These are phyloP conservation scores for Fusarium clavum DNA, from an alignment of 2,329 filamentous ascomycete genomes.

Conservation along the genomic window DNA sequence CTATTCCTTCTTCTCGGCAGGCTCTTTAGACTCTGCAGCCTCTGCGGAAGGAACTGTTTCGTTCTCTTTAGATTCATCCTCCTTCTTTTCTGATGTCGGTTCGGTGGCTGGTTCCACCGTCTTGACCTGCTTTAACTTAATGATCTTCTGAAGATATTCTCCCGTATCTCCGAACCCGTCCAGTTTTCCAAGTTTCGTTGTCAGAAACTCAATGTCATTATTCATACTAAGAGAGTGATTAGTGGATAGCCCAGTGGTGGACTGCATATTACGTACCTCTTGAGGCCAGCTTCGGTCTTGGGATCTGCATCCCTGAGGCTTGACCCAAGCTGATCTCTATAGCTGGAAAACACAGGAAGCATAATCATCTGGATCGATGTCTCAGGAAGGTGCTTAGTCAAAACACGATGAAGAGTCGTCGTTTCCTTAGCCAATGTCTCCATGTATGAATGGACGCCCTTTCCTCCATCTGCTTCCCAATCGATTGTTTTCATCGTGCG, in stretches of 20 bases:
- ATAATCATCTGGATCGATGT: constrained; percentile 84
- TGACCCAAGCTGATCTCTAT: constrained; percentile 80
- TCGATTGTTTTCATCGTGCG: constrained; percentile 79
- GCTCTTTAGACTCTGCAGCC: constrained; percentile 27
- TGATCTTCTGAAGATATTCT: constrained; percentile 73
- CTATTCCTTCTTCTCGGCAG: constrained; percentile 38
- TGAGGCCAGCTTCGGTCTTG: constrained; percentile 74
- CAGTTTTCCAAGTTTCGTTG: constrained; percentile 77
- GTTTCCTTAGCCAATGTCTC: constrained; percentile 90
- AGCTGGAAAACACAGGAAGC: constrained; percentile 83
- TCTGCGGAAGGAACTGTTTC: constrained; percentile 30
- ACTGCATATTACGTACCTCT: constrained; percentile 67
- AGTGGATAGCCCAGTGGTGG: constrained; percentile 2
- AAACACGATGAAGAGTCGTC: constrained; percentile 82
- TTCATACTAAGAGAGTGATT: constrained; percentile 69
- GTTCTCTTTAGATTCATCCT: constrained; percentile 25
- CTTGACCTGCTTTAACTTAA: constrained; percentile 66
- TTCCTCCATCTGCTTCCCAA: constrained; percentile 70
- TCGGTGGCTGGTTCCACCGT: constrained; percentile 30
- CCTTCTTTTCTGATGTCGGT: constrained; percentile 22
- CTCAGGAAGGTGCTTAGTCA: constrained; percentile 84
- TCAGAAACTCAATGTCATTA: constrained; percentile 79
- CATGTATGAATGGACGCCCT: constrained; percentile 76
- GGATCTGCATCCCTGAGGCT: constrained; percentile 75
- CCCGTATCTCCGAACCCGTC: constrained; percentile 83